Evolutionary conservation across 2,329 filamentous ascomycete species (phyloP), one percentile per base, ranked within the genome.

Genomic region (Fusarium sp.): DNA sequence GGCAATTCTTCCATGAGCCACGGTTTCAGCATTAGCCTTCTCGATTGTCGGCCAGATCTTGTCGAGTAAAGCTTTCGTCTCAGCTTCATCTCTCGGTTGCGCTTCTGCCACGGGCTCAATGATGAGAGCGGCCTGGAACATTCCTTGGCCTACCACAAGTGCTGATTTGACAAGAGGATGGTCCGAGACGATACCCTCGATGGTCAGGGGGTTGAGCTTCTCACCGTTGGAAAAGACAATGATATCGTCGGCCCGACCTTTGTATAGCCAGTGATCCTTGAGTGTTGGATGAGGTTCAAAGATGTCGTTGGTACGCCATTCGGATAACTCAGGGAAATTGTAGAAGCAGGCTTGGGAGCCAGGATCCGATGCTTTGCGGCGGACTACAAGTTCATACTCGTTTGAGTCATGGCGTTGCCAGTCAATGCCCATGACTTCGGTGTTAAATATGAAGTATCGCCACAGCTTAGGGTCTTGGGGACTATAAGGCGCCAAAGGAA

Each of bases 101-200:
- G 38, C 44, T 1, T 60, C 33, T 1, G 20, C 7, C 13, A 47
- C 22, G 5, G 65, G 63, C 15, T 68, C 65, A 15, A 68, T 35
- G 3, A 68, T 68, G 2, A 68, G 35, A 11, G 65, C 65, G 6
- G 65, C 47, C 14, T 68, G 65, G 1, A 68, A 68, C 39, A 10
- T 54, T 0, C 14, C 11, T 4, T 62, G 47, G 2, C 65, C 65
- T 0, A 68, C 63, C 1, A 68, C 63, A 5, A 68, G 13, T 0
- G 63, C 41, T 1, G 63, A 36, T 4, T 44, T 61, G 4, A 68
- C 47, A 0, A 61, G 26, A 7, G 55, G 35, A 20, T 68, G 63
- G 0, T 48, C 36, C 13, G 35, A 20, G 3, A 68, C 16, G 1
- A 38, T 31, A 0, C 63, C 35, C 3, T 68, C 65, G 5, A 68